A percentile compares a stretch with the other conserved stretches of the same genome.
Conservation (phyloP, 495 filamentous ascomycete species). For the Letharia lupina region DNA sequence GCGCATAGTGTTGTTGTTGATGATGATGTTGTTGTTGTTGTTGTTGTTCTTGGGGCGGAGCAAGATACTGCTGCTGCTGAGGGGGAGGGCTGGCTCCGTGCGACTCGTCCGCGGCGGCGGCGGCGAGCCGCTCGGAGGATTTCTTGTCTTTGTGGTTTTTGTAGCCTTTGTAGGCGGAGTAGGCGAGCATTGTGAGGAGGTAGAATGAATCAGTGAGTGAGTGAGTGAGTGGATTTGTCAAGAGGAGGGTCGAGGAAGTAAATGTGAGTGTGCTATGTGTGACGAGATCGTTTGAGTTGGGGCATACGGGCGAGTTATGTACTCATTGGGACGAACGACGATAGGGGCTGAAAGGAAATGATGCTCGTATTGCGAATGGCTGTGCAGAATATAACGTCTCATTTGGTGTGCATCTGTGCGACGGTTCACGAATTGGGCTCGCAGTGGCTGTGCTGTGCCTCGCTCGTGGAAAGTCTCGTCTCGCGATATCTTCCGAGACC, state of each 20-base stretch:
- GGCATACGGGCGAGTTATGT: not conserved
- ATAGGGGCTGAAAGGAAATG: not conserved
- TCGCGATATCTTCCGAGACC: not conserved
- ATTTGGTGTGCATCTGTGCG: too few relatives aligned
- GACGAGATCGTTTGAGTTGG: too few relatives aligned
- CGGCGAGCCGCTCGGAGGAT: not conserved
- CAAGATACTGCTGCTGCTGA: not conserved
- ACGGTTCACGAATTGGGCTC: too few relatives aligned
- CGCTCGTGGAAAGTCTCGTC: not conserved
- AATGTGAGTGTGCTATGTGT: too few relatives aligned
- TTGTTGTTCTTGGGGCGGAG: too few relatives aligned
- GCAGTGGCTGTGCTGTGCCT: not conserved
- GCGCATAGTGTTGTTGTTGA: not conserved
- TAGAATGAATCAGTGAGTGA: not conserved
- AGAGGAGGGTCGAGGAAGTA: too few relatives aligned
- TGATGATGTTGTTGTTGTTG: too few relatives aligned
- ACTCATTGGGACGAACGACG: not conserved
- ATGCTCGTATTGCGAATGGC: not conserved
- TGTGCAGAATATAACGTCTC: too few relatives aligned
- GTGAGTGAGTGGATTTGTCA: too few relatives aligned
- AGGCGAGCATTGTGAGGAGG: not conserved
- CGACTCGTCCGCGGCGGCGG: not conserved
- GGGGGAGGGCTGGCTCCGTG: not conserved
- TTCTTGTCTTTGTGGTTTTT: slow-evolving; percentile 3
- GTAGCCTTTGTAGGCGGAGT: slow-evolving; percentile 5